Base-by-base conservation (phyloP, 2,329 filamentous ascomycete species). In the Alternaria consortialis region DNA sequence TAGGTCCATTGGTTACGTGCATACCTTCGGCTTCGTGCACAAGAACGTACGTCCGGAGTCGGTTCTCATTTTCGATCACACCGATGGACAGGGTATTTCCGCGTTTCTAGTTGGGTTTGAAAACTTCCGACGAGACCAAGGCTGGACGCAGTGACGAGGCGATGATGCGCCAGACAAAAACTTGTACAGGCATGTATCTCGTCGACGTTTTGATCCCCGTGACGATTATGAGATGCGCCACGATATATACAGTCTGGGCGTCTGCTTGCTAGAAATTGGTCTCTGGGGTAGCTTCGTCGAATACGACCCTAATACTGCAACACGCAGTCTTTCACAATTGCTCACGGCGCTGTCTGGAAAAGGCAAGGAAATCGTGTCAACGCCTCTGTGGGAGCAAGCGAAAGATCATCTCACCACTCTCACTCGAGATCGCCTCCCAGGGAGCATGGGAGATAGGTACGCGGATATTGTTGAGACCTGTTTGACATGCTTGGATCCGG, bases 221-320 rank as follows among this genome's bases (percentile, higher is more conserved):
- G 77, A 82, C 1, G 56, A 64, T 0, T 87, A 84, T 62, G 72
- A 63, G 2, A 86, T 86, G 81, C 81, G 84, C 53, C 85, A 87
- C 65, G 84, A 87, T 59, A 83, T 87, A 11, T 87, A 87, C 69
- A 85, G 84, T 55, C 77, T 87, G 0, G 85, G 85, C 0, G 83
- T 86, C 0, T 84, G 82, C 52, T 75, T 87, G 0, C 71, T 87
- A 0, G 85, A 87, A 67, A 80, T 87, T 27, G 84, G 84, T 0
- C 62, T 87, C 0, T 85, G 83, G 83, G 56, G 74, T 1, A 79
- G 75, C 0, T 78, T 81, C 43, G 67, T 80, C 1, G 39, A 39
- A 4, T 76, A 69, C 46, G 54, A 63, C 56, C 27, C 23, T 15
- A 34, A 40, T 47, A 32, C 31, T 32, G 20, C 20, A 20, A 20